phyloP scores from a whole-genome alignment of 2,329 filamentous ascomycete genomes.

The Ceratocystis smalleyi region DNA sequence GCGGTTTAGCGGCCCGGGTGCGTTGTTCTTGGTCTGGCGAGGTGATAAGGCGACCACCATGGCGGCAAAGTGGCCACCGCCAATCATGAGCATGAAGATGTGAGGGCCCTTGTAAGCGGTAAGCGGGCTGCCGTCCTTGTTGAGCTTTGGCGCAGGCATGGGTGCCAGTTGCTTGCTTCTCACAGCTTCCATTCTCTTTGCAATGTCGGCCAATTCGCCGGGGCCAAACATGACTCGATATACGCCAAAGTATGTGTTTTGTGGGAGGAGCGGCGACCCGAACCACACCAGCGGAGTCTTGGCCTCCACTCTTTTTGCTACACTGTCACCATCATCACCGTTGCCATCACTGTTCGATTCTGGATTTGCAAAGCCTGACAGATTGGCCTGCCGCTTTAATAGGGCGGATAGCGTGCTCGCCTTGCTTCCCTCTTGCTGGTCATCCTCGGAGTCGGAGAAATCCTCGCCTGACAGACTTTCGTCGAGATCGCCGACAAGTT shows the following conservation, averaged over 20 bases:
- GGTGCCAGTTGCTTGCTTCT: constrained; percentile 63
- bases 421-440: constrained; percentile 37
- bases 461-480: constrained; percentile 87
- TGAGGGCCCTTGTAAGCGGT: constrained; percentile 57
- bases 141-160: constrained; percentile 35
- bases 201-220: constrained; percentile 50
- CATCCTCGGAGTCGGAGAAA: constrained; percentile 53
- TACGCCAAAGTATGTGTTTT: constrained; percentile 67
- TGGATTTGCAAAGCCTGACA: constrained; percentile 40
- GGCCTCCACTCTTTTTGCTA: constrained; percentile 40
- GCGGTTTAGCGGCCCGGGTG: constrained; percentile 56
- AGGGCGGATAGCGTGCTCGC: constrained; percentile 61
- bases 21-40: constrained; percentile 51
- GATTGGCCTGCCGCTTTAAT: constrained; percentile 66
- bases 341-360: constrained; percentile 32
- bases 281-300: constrained; percentile 68
- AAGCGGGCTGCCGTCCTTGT: constrained; percentile 42
- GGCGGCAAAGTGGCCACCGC: constrained; percentile 89
- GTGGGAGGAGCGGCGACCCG: constrained; percentile 54
- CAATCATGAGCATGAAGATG: constrained; percentile 96
- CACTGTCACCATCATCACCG: constrained; percentile 26
- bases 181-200: constrained; percentile 50
- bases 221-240: constrained; percentile 69
- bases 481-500: constrained; percentile 63
- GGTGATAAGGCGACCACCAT: constrained; percentile 87